Base-by-base conservation (phyloP, 1,139 yeast species). In the Saccharomyces hybrid region DNA sequence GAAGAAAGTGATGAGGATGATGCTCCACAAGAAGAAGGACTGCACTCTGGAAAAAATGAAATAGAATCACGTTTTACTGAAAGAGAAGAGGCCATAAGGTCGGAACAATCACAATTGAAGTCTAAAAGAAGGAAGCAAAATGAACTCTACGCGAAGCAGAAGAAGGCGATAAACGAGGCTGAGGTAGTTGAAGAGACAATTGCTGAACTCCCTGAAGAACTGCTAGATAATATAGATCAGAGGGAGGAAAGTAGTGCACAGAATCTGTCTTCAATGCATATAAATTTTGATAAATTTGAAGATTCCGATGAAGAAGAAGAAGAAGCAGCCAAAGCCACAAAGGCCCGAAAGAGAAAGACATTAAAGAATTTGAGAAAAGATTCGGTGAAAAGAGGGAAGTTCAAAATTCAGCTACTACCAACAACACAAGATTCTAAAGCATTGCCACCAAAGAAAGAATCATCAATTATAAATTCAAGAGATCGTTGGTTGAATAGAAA, bases 401-500 rank as follows among this genome's bases (percentile, higher is more conserved):
- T 82, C 31, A 75, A 71, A 60, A 86, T 82, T 16, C 58, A 61
- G 6, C 50, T 66, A 5, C 50, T 67, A 44, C 51, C 63, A 4
- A 41, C 56, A 11, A 20, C 23, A 20, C 42, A 51, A 23, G 51
- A 50, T 11, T 27, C 53, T 11, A 58, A 55, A 23, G 51, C 60
- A 8, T 53, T 65, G 62, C 68, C 71, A 4, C 85, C 85, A 8
- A 71, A 71, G 48, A 76, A 77, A 47, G 81, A 77, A 56, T 64
- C 68, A 26, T 67, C 71, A 47, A 71, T 77, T 11, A 66, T 78
- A 52, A 72, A 69, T 49, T 71, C 76, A 31, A 80, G 76, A 64
- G 79, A 78, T 53, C 78, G 79, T 61, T 84, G 88, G 88, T 70
- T 84, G 59, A 78, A 76, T 60, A 77, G 89, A 65, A 81, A 77